Evolutionary conservation across 2,329 filamentous ascomycete genomes (phyloP).

Genomic region (Sporothrix phasma): DNA sequence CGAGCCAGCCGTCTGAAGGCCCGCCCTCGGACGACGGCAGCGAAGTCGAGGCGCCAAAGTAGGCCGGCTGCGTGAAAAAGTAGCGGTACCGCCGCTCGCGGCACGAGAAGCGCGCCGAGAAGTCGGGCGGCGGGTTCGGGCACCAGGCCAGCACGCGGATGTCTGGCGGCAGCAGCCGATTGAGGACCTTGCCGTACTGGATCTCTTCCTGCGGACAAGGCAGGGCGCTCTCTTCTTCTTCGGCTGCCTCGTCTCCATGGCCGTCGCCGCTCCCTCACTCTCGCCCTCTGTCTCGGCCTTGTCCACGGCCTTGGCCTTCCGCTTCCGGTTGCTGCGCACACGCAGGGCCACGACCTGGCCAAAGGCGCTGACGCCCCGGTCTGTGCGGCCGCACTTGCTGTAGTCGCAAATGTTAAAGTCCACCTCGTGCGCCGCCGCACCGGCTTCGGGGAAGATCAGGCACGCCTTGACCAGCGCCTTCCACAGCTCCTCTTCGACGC

Average conservation of each 20-base stretch:
- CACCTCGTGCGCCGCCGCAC: constrained; percentile 44
- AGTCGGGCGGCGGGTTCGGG: constrained; percentile 64
- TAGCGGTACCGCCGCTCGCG: constrained; percentile 87
- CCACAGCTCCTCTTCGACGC: constrained; percentile 90
- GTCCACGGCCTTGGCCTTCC: constrained; percentile 3
- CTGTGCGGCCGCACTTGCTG: constrained; percentile 89
- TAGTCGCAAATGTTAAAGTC: constrained; percentile 83
- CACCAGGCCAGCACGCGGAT: constrained; percentile 93
- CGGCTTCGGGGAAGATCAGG: constrained; percentile 60
- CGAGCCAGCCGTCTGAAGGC: constrained; percentile 63
- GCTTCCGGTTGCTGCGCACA: constrained; percentile 60
- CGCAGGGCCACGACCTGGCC: constrained; percentile 83
- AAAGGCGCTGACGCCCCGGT: constrained; percentile 89
- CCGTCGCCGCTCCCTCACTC: constrained; percentile 13
- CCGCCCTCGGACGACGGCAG: constrained; percentile 35
- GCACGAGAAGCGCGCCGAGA: constrained; percentile 89
- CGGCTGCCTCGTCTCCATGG: too few species aligned
- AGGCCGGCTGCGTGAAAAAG: constrained; percentile 94
- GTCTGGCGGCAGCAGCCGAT: constrained; percentile 77
- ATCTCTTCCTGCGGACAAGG: constrained; percentile 44
- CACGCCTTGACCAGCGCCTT: constrained; percentile 75
- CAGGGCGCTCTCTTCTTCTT: background rate
- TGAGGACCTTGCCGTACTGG: constrained; percentile 72
- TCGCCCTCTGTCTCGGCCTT: background rate
- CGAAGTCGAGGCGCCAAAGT: constrained; percentile 42